Percentiles rank a stretch among this genome's conserved stretches.
Conservation (phyloP, 2,329 filamentous ascomycete species). For the Talaromyces pinophilus region DNA sequence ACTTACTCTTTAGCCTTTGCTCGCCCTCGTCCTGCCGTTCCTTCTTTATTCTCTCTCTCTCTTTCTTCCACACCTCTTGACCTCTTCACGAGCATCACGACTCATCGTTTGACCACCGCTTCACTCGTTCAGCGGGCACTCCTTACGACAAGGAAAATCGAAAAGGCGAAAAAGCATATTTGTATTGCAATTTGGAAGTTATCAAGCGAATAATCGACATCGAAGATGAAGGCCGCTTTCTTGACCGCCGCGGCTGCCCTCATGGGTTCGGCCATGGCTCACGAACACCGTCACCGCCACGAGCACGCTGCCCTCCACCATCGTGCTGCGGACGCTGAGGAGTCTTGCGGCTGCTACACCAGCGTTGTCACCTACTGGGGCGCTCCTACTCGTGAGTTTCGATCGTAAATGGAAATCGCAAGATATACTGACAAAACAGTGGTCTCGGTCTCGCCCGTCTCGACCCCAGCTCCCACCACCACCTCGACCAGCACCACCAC, state of each 20-base stretch:
- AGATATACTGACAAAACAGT: conserved; percentile 17
- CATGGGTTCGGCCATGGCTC: conserved; percentile 56
- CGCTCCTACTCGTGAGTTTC: conserved; percentile 60
- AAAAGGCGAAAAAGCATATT: background rate
- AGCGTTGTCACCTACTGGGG: conserved; percentile 72
- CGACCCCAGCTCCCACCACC: conserved; percentile 28
- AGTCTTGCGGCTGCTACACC: conserved; percentile 70
- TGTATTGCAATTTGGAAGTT: conserved; percentile 1
- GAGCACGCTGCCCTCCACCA: conserved; percentile 60
- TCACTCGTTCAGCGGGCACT: conserved; percentile 77
- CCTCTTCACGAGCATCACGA: conserved; percentile 22
- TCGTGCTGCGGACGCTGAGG: conserved; percentile 33
- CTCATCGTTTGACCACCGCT: conserved; percentile 33
- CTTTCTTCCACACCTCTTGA: conserved; percentile 16
- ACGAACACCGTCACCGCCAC: conserved; percentile 49
- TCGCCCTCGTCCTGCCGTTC: background rate
- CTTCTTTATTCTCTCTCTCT: conserved; percentile 11
- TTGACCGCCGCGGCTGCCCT: conserved; percentile 61
- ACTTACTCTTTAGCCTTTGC: background rate
- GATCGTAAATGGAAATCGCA: background rate
- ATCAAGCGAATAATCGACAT: background rate
- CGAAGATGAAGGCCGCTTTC: conserved; percentile 73
- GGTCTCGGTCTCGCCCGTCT: conserved; percentile 18
- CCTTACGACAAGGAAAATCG: conserved; percentile 43
- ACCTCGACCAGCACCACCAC: conserved; percentile 35